These are phyloP conservation scores for Calonectria ilicicola DNA, from an alignment of 2,329 filamentous ascomycete genomes.

Conservation along the genomic window DNA sequence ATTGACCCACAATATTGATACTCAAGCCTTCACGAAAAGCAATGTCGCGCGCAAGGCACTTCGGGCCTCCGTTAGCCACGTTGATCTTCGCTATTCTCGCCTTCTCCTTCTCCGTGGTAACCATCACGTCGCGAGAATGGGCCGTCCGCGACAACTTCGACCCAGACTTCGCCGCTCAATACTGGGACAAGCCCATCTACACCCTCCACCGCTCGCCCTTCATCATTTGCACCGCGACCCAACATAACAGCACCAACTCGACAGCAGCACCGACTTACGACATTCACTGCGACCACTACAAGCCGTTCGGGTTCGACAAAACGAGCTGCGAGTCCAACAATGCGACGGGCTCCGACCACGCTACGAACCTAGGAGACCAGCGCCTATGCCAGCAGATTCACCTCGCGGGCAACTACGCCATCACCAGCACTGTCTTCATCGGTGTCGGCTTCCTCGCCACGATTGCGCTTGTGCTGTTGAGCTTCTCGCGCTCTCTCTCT, in stretches of 20 bases:
- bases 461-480: background rate
- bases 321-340: background rate
- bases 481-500: background rate
- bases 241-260: background rate
- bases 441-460: background rate
- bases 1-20: background rate
- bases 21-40: background rate
- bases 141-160: slow-evolving; percentile 1
- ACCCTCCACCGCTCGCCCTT: background rate
- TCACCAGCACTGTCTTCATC: background rate
- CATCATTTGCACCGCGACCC: background rate
- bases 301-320: background rate
- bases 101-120: background rate
- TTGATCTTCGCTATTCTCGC: background rate
- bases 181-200: background rate
- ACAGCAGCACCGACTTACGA: background rate
- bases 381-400: background rate
- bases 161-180: background rate
- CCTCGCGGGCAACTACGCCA: background rate
- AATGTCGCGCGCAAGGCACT: background rate
- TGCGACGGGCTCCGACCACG: background rate
- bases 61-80: background rate
- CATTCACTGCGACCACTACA: background rate
- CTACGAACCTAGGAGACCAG: background rate
- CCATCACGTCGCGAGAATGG: slow-evolving; percentile 6